Evolutionary conservation across 140 eudicot genomes (phyloP).

Genomic region (Oenanthe javanica): DNA sequence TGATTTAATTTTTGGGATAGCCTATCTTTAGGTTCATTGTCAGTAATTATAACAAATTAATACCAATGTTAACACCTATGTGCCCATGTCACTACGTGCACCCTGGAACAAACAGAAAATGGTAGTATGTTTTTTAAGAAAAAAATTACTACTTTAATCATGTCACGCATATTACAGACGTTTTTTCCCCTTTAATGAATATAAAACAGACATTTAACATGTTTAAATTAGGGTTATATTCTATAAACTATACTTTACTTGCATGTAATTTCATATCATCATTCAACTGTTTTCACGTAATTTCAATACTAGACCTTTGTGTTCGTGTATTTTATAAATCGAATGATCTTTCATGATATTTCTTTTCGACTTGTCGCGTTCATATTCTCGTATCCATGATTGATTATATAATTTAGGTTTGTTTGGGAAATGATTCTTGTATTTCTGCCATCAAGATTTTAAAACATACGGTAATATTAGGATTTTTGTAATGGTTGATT

Average conservation of each 20-base stretch:
- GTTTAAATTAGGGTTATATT: background rate
- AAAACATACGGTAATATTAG: background rate
- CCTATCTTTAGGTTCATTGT: too few species aligned
- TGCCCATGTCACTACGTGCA: too few species aligned
- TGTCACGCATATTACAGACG: too few species aligned
- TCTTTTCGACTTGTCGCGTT: background rate
- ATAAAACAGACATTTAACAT: background rate
- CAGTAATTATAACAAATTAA: too few species aligned
- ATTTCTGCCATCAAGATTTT: background rate
- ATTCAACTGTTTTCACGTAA: background rate
- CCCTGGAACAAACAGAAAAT: too few species aligned
- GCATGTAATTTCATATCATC: background rate
- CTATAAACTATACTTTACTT: background rate
- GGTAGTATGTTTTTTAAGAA: too few species aligned
- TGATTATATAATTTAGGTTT: background rate
- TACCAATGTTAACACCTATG: too few species aligned
- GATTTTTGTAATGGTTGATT: slow-evolving; percentile 49
- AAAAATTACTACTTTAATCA: too few species aligned
- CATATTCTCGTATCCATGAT: background rate
- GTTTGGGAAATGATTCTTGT: background rate
- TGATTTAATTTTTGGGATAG: too few species aligned
- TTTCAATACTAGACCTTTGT: background rate
- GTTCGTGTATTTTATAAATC: background rate
- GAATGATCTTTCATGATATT: background rate
- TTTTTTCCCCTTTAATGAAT: too few species aligned